Percentiles rank a stretch among this genome's conserved stretches.
phyloP scores from a whole-genome alignment of 2,329 filamentous ascomycete genomes.

The Aspergillus pseudoviridinutans region DNA sequence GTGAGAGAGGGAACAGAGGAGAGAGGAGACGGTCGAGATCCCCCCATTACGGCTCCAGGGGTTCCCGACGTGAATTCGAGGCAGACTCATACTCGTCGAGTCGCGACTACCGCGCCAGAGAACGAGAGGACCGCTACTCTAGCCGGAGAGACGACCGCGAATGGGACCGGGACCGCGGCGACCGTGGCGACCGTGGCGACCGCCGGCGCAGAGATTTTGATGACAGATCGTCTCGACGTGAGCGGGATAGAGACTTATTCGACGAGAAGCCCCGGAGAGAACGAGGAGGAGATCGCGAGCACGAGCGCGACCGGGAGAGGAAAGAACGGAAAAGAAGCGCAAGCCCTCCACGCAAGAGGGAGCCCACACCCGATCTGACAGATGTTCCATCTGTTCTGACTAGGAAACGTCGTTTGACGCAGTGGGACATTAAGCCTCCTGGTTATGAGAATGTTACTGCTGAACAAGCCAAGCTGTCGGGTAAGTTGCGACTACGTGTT shows the following conservation, averaged over 20 bases:
- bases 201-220: slow-evolving; percentile 58
- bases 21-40: slow-evolving; percentile 80
- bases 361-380: slow-evolving; percentile 92
- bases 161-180: slow-evolving; percentile 68
- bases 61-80: slow-evolving; percentile 67
- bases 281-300: slow-evolving; percentile 38
- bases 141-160: slow-evolving; percentile 70
- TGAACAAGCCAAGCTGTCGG: slow-evolving; percentile 95
- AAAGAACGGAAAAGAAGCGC: slow-evolving; percentile 67
- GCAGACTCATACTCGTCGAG: slow-evolving; percentile 88
- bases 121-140: slow-evolving; percentile 87
- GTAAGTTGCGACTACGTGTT: slow-evolving; percentile 27
- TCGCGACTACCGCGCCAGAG: slow-evolving; percentile 85
- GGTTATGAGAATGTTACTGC: slow-evolving; percentile 98
- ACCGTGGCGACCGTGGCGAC: slow-evolving; percentile 42
- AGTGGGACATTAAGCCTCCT: slow-evolving; percentile 99
- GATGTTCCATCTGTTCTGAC: slow-evolving; percentile 77
- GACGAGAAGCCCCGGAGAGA: slow-evolving; percentile 55
- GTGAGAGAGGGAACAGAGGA: slow-evolving; percentile 45
- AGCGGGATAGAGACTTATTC: slow-evolving; percentile 56
- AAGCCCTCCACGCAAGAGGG: slow-evolving; percentile 80
- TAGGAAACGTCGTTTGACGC: slow-evolving; percentile 86
- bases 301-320: slow-evolving; percentile 42
- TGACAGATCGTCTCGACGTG: slow-evolving; percentile 52
- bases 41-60: slow-evolving; percentile 67